phyloP scores from a whole-genome alignment of 176 grass and related monocot genomes.

The Carex kokanica region DNA sequence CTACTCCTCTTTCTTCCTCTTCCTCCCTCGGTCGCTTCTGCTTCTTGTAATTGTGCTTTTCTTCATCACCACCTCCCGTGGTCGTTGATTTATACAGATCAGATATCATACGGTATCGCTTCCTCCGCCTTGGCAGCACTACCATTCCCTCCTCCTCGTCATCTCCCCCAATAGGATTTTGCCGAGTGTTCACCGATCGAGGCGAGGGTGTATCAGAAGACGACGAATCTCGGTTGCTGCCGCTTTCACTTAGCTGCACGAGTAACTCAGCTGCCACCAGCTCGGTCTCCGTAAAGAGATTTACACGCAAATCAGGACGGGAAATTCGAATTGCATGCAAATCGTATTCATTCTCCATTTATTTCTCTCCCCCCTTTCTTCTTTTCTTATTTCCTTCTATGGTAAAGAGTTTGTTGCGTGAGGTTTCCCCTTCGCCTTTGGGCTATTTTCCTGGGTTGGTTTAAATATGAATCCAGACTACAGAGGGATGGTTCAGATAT shows the following conservation, averaged over 20 bases:
- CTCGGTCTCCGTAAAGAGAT: slow-evolving; percentile 52
- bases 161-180: background rate
- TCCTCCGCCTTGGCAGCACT: slow-evolving; percentile 36
- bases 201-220: slow-evolving; percentile 18
- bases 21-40: background rate
- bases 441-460: background rate
- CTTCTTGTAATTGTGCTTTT: slow-evolving; percentile 2
- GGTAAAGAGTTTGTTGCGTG: slow-evolving; percentile 5
- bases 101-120: slow-evolving; percentile 36
- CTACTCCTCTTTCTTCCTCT: slow-evolving; percentile 17
- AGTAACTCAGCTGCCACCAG: slow-evolving; percentile 55
- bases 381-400: background rate
- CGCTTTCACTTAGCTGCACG: slow-evolving; percentile 51
- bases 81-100: slow-evolving; percentile 48
- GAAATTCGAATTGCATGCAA: background rate
- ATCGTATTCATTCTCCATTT: slow-evolving; percentile 12
- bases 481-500: background rate
- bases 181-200: slow-evolving; percentile 35
- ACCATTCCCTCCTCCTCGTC: background rate
- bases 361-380: background rate
- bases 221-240: background rate
- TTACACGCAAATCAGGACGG: slow-evolving; percentile 8
- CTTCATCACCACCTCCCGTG: slow-evolving; percentile 20
- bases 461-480: background rate
- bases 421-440: background rate